Evolutionary conservation across 768 basidiomycete species (phyloP).

Genomic region (Termitomyces sp.): DNA sequence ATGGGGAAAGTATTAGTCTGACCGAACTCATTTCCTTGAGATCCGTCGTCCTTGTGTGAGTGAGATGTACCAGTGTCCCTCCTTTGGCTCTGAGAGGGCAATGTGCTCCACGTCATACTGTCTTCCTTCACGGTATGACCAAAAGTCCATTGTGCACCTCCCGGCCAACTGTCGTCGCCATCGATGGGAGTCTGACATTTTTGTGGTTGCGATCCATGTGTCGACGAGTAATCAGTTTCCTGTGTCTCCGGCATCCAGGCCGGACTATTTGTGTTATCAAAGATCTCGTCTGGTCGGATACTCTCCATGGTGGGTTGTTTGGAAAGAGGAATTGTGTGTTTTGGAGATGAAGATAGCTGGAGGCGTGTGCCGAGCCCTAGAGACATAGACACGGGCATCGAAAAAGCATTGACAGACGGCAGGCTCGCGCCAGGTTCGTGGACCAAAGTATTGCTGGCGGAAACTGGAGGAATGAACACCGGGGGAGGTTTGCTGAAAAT

Average conservation of each 20-base stretch:
- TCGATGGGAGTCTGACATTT: constrained; percentile 31
- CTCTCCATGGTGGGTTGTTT: constrained; percentile 53
- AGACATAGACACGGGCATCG: constrained; percentile 38
- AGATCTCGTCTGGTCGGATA: constrained; percentile 42
- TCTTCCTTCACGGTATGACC: constrained; percentile 52
- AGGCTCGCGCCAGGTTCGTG: constrained; percentile 30
- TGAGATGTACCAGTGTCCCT: constrained; percentile 29
- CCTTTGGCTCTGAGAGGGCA: constrained; percentile 53
- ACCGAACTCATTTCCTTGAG: constrained; percentile 12
- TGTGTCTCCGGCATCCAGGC: constrained; percentile 59
- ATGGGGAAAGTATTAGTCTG: constrained; percentile 18
- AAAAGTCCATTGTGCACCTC: constrained; percentile 60
- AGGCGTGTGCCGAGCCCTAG: constrained; percentile 33
- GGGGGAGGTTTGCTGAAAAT: constrained; percentile 58
- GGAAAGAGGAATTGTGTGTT: constrained; percentile 27
- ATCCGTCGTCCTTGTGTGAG: constrained; percentile 11
- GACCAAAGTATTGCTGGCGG: not conserved
- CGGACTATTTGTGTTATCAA: constrained; percentile 40
- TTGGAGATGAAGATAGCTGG: constrained; percentile 25
- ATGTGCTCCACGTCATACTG: constrained; percentile 71
- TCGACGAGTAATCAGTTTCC: constrained; percentile 46
- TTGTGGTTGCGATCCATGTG: constrained; percentile 28
- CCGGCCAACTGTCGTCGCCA: constrained; percentile 73
- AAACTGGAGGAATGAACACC: constrained; percentile 43
- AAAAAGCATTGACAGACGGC: constrained; percentile 30